Evolutionary conservation across 2,329 filamentous ascomycete genomes (phyloP), one percentile per base, ranked within the genome.

Genomic region (Nothomitra cinnamomea): DNA sequence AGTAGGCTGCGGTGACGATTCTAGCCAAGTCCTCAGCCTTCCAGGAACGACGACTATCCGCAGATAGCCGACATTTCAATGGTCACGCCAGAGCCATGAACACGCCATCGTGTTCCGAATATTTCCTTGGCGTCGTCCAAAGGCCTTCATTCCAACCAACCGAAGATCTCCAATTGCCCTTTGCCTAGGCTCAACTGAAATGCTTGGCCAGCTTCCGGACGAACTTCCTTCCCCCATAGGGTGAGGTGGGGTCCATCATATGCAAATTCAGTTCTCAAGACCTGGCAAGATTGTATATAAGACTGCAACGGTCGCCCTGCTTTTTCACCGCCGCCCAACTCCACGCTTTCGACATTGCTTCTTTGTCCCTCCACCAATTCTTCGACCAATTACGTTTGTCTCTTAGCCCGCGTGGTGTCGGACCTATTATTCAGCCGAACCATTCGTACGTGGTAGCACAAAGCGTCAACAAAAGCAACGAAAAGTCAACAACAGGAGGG

Each of bases 381-480:
- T 1, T 28, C 38, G 8, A 10, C 45, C 45, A 49, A 49, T 49
- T 49, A 22, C 32, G 32, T 5, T 28, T 7, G 45, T 32, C 45
- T 19, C 24, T 15, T 19, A 17, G 24, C 10, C 45, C 45, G 45
- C 45, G 45, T 49, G 45, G 5, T 35, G 25, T 24, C 10, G 17
- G 28, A 49, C 13, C 12, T 19, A 19, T 32, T 32, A 32, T 32
- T 32, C 28, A 32, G 28, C 28, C 28, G 28, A 32, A 32, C 28
- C 28, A 32, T 32, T 32, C 10, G 28, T 32, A 19, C 17, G 25
- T 13, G 13, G 45, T 49, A 22, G 24, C 45, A 49, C 45, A 28
- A 32, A 35, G 3, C 43, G n/a, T 19, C 45, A 49, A 35, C 45
- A 49, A 49, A 49, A 49, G 45, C 45, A 49, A 49, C 45, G 28